Base-by-base conservation (phyloP, 495 filamentous ascomycete genomes). In the Cladorrhinum samala region DNA sequence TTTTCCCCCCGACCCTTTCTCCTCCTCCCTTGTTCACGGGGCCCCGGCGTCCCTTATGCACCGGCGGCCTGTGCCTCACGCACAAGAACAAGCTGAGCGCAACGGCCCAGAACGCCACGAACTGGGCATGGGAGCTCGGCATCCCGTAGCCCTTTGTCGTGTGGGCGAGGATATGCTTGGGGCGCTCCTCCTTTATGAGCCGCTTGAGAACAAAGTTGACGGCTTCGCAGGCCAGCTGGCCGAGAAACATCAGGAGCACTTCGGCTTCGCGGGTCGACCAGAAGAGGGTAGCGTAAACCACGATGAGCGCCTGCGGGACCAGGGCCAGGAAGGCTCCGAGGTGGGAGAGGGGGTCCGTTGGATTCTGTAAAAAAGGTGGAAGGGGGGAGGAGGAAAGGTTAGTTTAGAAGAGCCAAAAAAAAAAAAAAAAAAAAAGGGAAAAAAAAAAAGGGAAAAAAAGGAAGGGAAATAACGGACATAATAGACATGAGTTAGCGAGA, bases 111-210 rank as follows among this genome's bases (percentile, higher is more conserved):
- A 88, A 99, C 9, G 83, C 75, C 44, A 88, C 85, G 66, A 96
- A 99, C 69, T 99, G 93, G 9, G 93, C 88, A 72, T 99, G 93
- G 21, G 90, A 95, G 42, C 86, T 91, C n/a, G 93, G 93, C 93
- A 99, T 99, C 57, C 93, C 93, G 63, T 97, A 99, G 54, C 93
- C 93, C 68, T 95, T 96, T 36, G 87, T 87, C 0, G 41, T 47
- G 6, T 49, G 45, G 78, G 88, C 87, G 71, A 87, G 86, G 87
- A 72, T 64, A 54, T 85, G 82, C 48, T 76, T 79, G 25, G 93
- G 93, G 19, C 93, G 81, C 66, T 95, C 89, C 66, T 96, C 89
- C 57, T 91, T 92, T 63, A 99, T 91, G 19, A 87, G 70, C 7
- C 94, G 79, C 71, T 99, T 99, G 14, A 99, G 75, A 2, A 73